Evolutionary conservation across 352 stramenopile genomes (phyloP), one percentile per base, ranked within the genome.

Genomic region (Pythium chondricola): DNA sequence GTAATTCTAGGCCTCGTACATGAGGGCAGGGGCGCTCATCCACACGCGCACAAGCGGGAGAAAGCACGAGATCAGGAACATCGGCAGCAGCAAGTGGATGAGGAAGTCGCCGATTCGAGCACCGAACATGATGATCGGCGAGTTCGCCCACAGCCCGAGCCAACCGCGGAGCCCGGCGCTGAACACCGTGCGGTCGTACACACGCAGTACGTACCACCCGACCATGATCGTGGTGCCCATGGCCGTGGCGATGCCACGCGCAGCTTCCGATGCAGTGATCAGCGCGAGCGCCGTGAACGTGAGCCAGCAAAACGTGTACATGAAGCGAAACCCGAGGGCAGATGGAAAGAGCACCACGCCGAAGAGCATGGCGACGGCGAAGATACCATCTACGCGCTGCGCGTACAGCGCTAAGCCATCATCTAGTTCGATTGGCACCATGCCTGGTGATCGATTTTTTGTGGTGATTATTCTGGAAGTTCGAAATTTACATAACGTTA

Each of bases 151-250:
- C 35, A 89, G 65, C 25, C 81, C 81, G 9, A 89, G 61, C 78
- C 79, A 88, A 20, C 78, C 77, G 40, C 83, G 75, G 16, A 92
- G 57, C 20, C 83, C 66, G 14, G 81, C 75, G 2, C 71, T 83
- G 61, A 92, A 92, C 4, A 76, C 78, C 36, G 70, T 77, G 30
- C 81, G 75, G 51, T 92, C 81, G 50, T 88, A 88, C 13, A 87
- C 54, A n/a, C 81, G 78, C 36, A 92, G 63, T 25, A 75, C 80
- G 64, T 89, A 90, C 81, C 81, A 92, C 11, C 78, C 77, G 42
- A 88, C 77, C 81, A 92, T 92, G 56, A 92, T 81, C 27, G 81
- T 89, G 61, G 84, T 81, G 27, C 81, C 76, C 67, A 87, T 87
- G 32, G 81, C 83, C 16, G 81, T 88, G 25, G 79, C 71, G 25